Evolutionary conservation across 2,329 filamentous ascomycete species (phyloP).

Genomic region (Metarhizium sp.): DNA sequence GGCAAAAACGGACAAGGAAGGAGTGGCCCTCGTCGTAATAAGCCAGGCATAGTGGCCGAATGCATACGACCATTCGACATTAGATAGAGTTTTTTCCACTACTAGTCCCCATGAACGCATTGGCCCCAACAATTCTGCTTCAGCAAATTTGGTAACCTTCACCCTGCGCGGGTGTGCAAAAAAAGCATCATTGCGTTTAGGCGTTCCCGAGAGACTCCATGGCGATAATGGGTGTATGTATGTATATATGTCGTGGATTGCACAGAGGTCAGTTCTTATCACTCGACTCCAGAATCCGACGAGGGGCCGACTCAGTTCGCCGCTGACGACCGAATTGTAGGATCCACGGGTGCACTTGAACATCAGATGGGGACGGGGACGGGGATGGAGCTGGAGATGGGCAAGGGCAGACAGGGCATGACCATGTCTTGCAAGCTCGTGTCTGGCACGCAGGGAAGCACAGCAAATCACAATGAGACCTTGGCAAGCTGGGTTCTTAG

Average conservation of each 20-base stretch:
- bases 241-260: too few relatives aligned
- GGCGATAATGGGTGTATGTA: background rate
- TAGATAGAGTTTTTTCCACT: background rate
- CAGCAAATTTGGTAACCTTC: too few relatives aligned
- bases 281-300: background rate
- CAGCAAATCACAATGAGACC: background rate
- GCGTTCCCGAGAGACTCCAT: background rate
- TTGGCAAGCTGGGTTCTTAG: background rate
- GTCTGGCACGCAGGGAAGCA: slow-evolving; percentile 2
- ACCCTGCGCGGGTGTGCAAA: too few relatives aligned
- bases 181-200: background rate
- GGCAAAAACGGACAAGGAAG: background rate
- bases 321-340: too few relatives aligned
- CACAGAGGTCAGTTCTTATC: too few relatives aligned
- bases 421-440: slow-evolving; percentile 1
- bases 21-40: background rate
- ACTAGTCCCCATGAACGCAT: background rate
- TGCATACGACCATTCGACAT: background rate
- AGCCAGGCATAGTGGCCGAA: background rate
- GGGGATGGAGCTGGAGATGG: background rate
- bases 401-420: background rate
- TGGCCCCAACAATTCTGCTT: background rate
- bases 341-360: too few relatives aligned
- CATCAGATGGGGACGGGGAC: too few relatives aligned
- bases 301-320: background rate